Percentiles rank a stretch among this genome's conserved stretches.
Evolutionary conservation across 2,329 filamentous ascomycete genomes (phyloP).

Genomic region (Thermoascus crustaceus): DNA sequence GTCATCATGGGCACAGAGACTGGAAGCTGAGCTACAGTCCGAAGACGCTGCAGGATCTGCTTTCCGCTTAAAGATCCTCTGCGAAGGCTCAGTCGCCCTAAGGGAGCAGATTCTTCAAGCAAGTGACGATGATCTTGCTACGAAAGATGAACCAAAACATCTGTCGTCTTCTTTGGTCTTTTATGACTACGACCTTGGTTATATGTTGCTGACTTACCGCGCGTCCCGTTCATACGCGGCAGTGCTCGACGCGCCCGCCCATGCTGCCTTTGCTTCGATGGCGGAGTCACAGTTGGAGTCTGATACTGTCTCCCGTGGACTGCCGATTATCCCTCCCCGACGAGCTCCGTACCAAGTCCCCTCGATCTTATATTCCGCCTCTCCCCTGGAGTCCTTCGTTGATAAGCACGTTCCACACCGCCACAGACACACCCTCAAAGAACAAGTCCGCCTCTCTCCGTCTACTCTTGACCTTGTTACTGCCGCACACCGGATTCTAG

Average conservation of each 20-base stretch:
- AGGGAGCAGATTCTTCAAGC: conserved; percentile 42
- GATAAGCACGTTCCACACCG: conserved; percentile 37
- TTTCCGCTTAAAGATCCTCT: conserved; percentile 50
- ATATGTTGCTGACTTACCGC: conserved; percentile 46
- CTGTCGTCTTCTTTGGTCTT: conserved; percentile 45
- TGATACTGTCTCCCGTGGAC: conserved; percentile 13
- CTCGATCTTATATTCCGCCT: conserved; percentile 31
- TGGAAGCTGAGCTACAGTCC: conserved; percentile 50
- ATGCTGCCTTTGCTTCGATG: conserved; percentile 20
- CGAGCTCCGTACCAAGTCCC: conserved; percentile 37
- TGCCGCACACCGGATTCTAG: conserved; percentile 39
- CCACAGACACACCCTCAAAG: conserved; percentile 34
- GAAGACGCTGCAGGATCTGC: conserved; percentile 44
- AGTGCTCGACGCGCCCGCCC: conserved; percentile 42
- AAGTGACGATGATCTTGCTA: conserved; percentile 18
- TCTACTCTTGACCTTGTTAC: conserved; percentile 42
- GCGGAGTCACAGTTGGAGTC: conserved; percentile 20
- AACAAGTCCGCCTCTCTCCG: conserved; percentile 41
- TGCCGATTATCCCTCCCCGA: conserved; percentile 23
- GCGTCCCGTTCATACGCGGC: conserved; percentile 44
- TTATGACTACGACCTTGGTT: conserved; percentile 50
- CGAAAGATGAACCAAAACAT: conserved; percentile 23
- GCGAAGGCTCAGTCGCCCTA: conserved; percentile 43
- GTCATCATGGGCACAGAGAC: conserved; percentile 46
- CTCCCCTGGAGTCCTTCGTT: conserved; percentile 33